A percentile compares a stretch with the other conserved stretches of the same genome.
These are phyloP conservation scores for Zizania palustris DNA, from an alignment of 202 grass and related monocot species.

Conservation along the genomic window DNA sequence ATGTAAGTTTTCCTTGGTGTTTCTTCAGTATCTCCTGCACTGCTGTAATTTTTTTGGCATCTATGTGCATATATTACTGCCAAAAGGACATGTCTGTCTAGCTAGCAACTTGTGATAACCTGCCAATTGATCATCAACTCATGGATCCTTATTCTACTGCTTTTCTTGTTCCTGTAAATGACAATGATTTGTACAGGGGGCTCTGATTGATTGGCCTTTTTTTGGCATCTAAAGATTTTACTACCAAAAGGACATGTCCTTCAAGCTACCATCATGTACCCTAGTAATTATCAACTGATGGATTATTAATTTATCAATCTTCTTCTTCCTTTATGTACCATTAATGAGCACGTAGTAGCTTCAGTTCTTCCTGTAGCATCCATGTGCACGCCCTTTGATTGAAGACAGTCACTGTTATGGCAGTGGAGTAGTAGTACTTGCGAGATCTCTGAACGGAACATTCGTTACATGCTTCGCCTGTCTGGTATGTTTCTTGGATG, in stretches of 20 bases:
- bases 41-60: conserved; percentile 27
- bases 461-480: conserved; percentile 30
- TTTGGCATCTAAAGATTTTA: conserved; percentile 17
- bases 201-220: not conserved
- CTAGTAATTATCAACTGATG: not conserved
- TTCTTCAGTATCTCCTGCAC: conserved; percentile 10
- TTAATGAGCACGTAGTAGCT: not conserved
- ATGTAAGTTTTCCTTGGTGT: conserved; percentile 4
- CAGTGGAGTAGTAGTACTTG: not conserved
- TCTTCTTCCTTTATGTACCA: not conserved
- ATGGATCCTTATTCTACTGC: not conserved
- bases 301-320: not conserved
- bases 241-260: not conserved
- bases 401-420: conserved; percentile 7
- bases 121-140: conserved; percentile 17
- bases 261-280: not conserved
- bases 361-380: not conserved
- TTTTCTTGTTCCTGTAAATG: not conserved
- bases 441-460: conserved; percentile 21
- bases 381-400: conserved; percentile 17
- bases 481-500: conserved; percentile 37
- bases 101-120: not conserved
- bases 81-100: not conserved
- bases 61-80: not conserved
- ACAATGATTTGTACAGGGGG: no score